Evolutionary conservation across 768 basidiomycete genomes (phyloP), one percentile per base, ranked within the genome.

Genomic region (Cubamyces sp.): DNA sequence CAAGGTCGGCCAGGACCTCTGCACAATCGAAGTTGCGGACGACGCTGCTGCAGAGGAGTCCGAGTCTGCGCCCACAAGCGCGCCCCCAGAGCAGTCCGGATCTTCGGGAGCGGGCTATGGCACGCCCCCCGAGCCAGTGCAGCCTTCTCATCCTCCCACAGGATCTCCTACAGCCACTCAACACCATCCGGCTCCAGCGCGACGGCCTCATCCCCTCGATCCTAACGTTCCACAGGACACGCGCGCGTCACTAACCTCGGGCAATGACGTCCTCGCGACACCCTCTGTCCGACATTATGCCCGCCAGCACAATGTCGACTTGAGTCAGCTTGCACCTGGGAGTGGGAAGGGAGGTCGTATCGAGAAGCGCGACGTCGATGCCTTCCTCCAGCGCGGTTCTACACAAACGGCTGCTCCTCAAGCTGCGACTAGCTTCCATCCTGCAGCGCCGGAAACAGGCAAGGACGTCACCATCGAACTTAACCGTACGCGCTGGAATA

Each of bases 201-300:
- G 76, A 26, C 73, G 75, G 21, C 76, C 71, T 16, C 90, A 91
- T 62, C 89, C 88, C 0, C 73, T 91, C 34, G 89, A 93, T 71
- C 88, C 89, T 4, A 82, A 81, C 43, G 77, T 76, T 47, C 64
- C 69, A 16, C 57, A 64, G 18, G 60, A 66, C 4, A 61, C 57
- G 14, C 61, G 48, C 21, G 56, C 54, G 15, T 30, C 60, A 0
- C 39, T 46, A 12, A 43, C 61, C 7, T 56, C 69, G 3, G 63
- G 52, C 4, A 68, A 70, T 25, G 73, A 82, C 49, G 77, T 87
- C 1, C 82, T 92, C 8, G 92, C 91, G 9, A 81, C 86, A 0
- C 93, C 92, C 0, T 90, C 90, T 1, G 87, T 92, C 1, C 84
- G 92, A 3, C 85, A 93, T 71, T 87, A 88, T 68, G 92, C 93